These are phyloP conservation scores for Rhodofomes roseus DNA, from an alignment of 1,284 basidiomycete genomes.

Conservation along the genomic window DNA sequence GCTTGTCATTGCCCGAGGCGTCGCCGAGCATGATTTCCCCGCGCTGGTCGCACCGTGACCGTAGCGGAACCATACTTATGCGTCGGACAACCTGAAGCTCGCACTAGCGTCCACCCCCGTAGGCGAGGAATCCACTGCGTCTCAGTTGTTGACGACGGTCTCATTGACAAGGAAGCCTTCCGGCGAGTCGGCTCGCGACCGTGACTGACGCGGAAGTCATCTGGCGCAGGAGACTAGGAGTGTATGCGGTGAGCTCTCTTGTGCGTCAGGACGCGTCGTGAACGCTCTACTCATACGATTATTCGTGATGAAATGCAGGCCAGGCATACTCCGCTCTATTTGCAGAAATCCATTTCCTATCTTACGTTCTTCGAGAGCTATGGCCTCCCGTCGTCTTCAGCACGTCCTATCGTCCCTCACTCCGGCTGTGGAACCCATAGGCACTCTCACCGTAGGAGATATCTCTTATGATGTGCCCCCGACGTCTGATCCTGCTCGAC, in stretches of 20 bases:
- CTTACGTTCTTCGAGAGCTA: constrained; percentile 1
- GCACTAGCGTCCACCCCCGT: neutral
- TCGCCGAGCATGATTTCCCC: neutral
- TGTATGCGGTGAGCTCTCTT: no score
- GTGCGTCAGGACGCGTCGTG: no score
- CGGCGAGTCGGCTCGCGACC: no score
- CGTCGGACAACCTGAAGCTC: no score
- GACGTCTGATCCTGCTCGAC: constrained; percentile 41
- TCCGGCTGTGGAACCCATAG: constrained; percentile 38
- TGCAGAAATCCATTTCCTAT: neutral
- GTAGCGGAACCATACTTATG: no score
- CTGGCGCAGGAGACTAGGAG: no score
- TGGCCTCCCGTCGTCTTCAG: constrained; percentile 40
- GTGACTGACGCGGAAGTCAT: no score
- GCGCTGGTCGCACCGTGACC: neutral
- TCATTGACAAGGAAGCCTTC: no score
- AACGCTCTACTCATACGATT: no score
- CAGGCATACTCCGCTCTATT: neutral
- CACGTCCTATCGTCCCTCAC: constrained; percentile 43
- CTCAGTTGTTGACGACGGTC: no score
- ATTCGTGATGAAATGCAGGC: neutral
- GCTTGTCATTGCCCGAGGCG: neutral
- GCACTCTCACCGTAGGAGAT: constrained; percentile 53
- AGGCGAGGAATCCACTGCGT: no score
- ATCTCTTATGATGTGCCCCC: constrained; percentile 53